phyloP scores from a whole-genome alignment of 192 early-diverging fungal species.

The Coemansia sp. region DNA sequence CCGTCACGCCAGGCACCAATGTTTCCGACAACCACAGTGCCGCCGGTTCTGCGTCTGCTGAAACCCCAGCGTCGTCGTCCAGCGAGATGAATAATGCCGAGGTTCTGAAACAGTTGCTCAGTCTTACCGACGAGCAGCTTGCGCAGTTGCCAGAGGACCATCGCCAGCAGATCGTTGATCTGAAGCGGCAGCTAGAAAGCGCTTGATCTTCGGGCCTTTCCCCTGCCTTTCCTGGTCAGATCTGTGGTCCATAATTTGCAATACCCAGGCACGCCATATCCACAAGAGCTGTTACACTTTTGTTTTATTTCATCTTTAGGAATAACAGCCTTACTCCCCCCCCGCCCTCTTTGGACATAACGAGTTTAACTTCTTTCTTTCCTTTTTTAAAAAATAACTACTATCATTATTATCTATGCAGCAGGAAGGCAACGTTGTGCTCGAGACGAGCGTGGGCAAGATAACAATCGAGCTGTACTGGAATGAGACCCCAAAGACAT shows the following conservation, averaged over 20 bases:
- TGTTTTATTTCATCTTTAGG: conserved; percentile 2
- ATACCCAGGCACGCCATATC: background rate
- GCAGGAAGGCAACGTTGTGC: conserved; percentile 12
- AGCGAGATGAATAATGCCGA: conserved; percentile 54
- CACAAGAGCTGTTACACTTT: background rate
- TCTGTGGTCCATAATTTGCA: background rate
- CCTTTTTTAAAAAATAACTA: background rate
- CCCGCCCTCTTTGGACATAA: background rate
- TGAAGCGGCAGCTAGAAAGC: conserved; percentile 38
- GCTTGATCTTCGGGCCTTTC: background rate
- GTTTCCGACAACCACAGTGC: background rate
- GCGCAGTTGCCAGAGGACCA: conserved; percentile 76
- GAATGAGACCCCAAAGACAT: conserved; percentile 72
- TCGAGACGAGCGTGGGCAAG: conserved; percentile 27
- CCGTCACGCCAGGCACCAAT: background rate
- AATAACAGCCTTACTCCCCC: background rate
- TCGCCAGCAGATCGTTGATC: conserved; percentile 68
- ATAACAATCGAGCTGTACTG: conserved; percentile 43
- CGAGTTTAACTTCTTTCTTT: background rate
- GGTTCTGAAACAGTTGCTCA: conserved; percentile 77
- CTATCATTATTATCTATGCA: background rate
- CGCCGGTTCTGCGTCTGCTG: conserved; percentile 35
- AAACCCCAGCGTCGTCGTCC: conserved; percentile 31
- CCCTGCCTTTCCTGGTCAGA: background rate
- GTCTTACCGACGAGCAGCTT: conserved; percentile 81